Conservation (phyloP, 352 stramenopile genomes). For the Pythium aristosporum region DNA sequence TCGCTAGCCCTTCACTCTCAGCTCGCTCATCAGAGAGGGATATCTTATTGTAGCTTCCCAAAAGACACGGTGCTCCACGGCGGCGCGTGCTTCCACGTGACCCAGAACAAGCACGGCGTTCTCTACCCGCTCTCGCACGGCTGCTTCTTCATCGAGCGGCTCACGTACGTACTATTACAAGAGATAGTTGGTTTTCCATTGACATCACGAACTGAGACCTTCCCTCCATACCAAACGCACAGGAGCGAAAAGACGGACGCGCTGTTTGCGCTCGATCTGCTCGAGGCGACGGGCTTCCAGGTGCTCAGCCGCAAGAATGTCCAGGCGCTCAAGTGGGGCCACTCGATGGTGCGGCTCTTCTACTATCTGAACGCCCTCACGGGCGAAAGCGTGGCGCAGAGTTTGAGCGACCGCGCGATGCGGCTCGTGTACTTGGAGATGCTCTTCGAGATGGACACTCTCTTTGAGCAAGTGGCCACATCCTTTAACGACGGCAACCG, state of each 20-base stretch:
- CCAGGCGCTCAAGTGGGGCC: constrained; percentile 83
- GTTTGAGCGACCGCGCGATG: constrained; percentile 63
- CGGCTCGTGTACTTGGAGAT: constrained; percentile 69
- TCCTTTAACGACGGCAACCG: constrained; percentile 11
- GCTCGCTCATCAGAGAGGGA: not conserved
- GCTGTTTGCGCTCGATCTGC: constrained; percentile 65
- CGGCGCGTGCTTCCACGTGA: constrained; percentile 71
- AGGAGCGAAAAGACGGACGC: constrained; percentile 74
- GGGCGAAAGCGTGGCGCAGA: constrained; percentile 41
- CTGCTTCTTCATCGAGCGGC: constrained; percentile 76
- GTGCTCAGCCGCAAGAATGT: constrained; percentile 77
- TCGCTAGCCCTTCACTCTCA: not conserved
- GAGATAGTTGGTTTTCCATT: not conserved
- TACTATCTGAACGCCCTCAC: constrained; percentile 81
- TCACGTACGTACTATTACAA: constrained; percentile 45
- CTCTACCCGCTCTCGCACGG: constrained; percentile 63
- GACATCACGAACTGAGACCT: constrained; percentile 1
- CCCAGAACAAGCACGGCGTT: constrained; percentile 40
- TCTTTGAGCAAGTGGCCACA: constrained; percentile 52
- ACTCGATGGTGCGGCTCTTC: constrained; percentile 72
- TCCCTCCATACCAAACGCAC: not conserved
- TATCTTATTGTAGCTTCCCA: constrained; percentile 42
- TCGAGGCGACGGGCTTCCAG: constrained; percentile 73
- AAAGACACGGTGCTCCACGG: constrained; percentile 67
- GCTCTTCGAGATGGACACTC: constrained; percentile 60